A percentile compares a stretch with the other conserved stretches of the same genome.
phyloP scores from a whole-genome alignment of 2,329 filamentous ascomycete species.

The Colletotrichum plurivorum region DNA sequence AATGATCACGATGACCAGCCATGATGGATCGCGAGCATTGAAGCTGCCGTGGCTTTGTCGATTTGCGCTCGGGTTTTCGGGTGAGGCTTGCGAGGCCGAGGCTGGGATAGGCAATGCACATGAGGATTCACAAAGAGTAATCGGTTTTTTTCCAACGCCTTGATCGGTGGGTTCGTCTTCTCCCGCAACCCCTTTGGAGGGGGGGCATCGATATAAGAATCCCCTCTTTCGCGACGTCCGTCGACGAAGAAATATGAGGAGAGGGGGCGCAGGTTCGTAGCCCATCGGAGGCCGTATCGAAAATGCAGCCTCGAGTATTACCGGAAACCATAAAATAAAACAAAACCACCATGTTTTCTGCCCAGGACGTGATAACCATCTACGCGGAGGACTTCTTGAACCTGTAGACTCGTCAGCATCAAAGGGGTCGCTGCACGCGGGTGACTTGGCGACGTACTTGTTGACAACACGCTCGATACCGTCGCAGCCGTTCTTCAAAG shows the following conservation, averaged over 20 bases:
- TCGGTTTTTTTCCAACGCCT: not conserved
- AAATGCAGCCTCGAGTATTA: conserved; percentile 3
- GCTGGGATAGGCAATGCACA: not conserved
- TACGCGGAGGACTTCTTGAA: conserved; percentile 25
- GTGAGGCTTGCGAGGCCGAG: not conserved
- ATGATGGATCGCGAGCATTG: no score
- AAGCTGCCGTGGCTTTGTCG: not conserved
- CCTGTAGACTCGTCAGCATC: conserved; percentile 1
- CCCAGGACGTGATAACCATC: not conserved
- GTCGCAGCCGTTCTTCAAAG: conserved; percentile 83
- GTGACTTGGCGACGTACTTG: conserved; percentile 65
- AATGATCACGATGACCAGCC: no score
- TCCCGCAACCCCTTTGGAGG: not conserved
- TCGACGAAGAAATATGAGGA: not conserved
- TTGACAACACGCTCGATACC: conserved; percentile 86
- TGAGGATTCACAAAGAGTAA: not conserved
- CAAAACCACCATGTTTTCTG: not conserved
- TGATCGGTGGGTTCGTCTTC: not conserved
- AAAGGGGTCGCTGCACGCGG: not conserved
- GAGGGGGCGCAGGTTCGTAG: not conserved
- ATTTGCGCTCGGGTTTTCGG: not conserved
- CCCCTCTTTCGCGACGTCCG: not conserved
- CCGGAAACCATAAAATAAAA: not conserved
- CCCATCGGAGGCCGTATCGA: not conserved
- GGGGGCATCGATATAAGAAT: not conserved